Evolutionary conservation across 2,329 filamentous ascomycete genomes (phyloP).

Genomic region (Bipolaris gigantea): DNA sequence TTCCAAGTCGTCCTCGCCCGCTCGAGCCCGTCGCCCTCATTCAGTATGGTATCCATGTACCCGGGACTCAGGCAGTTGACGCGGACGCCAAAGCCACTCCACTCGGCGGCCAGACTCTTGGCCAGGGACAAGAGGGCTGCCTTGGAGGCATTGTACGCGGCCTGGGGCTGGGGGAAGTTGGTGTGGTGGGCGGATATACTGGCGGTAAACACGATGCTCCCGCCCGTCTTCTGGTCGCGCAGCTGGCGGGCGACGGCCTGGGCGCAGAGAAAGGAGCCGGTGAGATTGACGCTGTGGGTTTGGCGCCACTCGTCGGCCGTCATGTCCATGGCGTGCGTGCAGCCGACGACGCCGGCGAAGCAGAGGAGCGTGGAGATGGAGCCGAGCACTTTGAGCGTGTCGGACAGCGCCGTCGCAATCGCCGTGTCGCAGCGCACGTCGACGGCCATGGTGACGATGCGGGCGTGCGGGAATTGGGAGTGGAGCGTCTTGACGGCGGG

Average conservation of each 20-base stretch:
- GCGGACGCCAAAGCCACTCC: slow-evolving; percentile 69
- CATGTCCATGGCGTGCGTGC: slow-evolving; percentile 63
- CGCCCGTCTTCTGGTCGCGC: slow-evolving; percentile 50
- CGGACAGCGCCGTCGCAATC: slow-evolving; percentile 46
- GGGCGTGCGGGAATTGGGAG: slow-evolving; percentile 57
- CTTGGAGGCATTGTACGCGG: slow-evolving; percentile 73
- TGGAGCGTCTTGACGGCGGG: slow-evolving; percentile 52
- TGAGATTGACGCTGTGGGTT: slow-evolving; percentile 71
- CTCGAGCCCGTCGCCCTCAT: slow-evolving; percentile 63
- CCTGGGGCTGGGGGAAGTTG: slow-evolving; percentile 73
- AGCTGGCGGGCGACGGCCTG: slow-evolving; percentile 60
- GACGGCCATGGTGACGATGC: slow-evolving; percentile 56
- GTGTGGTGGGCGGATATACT: slow-evolving; percentile 69
- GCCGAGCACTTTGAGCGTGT: slow-evolving; percentile 51
- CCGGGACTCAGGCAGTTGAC: slow-evolving; percentile 72
- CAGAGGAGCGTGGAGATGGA: slow-evolving; percentile 61
- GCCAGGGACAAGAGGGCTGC: slow-evolving; percentile 66
- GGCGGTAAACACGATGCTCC: slow-evolving; percentile 67
- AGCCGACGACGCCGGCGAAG: slow-evolving; percentile 70
- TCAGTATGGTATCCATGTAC: slow-evolving; percentile 77
- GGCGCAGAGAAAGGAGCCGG: slow-evolving; percentile 69
- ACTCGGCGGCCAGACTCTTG: slow-evolving; percentile 70
- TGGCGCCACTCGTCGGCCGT: slow-evolving; percentile 61
- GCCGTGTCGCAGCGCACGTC: slow-evolving; percentile 61
- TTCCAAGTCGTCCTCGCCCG: slow-evolving; percentile 60